phyloP scores from a whole-genome alignment of 208 protist genomes.

The Herpetomonas samuelpessoai region DNA sequence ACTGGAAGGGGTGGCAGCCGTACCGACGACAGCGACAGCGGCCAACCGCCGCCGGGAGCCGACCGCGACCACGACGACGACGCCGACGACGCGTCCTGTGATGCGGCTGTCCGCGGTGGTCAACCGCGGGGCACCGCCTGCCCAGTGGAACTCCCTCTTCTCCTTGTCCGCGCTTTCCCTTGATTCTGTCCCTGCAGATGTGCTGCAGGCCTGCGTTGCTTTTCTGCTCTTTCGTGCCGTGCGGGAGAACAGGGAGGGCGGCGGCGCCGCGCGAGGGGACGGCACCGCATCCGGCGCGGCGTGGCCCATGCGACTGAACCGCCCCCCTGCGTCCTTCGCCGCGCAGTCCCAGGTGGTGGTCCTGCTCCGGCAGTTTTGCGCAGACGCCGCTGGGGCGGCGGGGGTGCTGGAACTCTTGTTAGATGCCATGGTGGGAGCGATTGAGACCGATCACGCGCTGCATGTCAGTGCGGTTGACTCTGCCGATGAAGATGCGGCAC shows the following conservation, averaged over 20 bases:
- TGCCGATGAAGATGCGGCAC: constrained; percentile 10
- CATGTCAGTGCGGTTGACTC: constrained; percentile 13
- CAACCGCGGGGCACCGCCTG: no score
- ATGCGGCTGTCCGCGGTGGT: no score
- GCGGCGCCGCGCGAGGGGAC: constrained; percentile 18
- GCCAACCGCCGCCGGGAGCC: no score
- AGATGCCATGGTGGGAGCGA: neutral
- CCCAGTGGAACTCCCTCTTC: neutral
- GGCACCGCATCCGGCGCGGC: constrained; percentile 14
- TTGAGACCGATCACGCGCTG: constrained; percentile 6
- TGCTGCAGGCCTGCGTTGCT: neutral
- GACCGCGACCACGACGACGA: no score
- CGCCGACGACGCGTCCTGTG: no score
- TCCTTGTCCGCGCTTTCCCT: neutral
- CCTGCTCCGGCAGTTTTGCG: neutral
- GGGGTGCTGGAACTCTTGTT: neutral
- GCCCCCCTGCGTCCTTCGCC: neutral
- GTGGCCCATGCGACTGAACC: neutral
- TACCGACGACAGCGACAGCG: neutral
- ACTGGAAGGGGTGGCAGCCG: neutral
- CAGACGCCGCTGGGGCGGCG: neutral
- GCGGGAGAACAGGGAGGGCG: neutral
- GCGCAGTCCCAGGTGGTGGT: neutral
- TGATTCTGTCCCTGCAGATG: neutral
- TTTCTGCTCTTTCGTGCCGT: neutral